A percentile compares a stretch with the other conserved stretches of the same genome.
These are phyloP conservation scores for Trypanosoma theileri DNA, from an alignment of 208 protist species.

Conservation along the genomic window DNA sequence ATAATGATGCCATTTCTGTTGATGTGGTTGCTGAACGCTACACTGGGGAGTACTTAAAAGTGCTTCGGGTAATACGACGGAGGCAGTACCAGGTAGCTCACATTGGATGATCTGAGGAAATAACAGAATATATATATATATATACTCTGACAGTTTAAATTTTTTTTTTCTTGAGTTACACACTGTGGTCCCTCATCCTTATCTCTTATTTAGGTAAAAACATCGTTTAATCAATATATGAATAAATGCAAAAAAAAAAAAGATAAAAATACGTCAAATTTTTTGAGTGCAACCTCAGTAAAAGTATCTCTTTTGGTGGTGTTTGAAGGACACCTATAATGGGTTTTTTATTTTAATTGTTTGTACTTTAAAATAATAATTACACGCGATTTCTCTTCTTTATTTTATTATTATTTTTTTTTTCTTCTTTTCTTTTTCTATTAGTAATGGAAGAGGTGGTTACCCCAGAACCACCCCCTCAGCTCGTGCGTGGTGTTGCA, in stretches of 20 bases:
- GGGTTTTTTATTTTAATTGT: conserved; percentile 4
- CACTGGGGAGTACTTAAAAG: conserved; percentile 80
- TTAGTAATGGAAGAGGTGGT: conserved; percentile 56
- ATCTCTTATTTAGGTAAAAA: no score
- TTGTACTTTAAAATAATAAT: not conserved
- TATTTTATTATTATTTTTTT: conserved; percentile 10
- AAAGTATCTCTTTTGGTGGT: no score
- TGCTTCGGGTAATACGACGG: conserved; percentile 50
- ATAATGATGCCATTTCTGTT: conserved; percentile 18
- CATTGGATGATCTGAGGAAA: no score
- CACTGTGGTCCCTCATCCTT: no score
- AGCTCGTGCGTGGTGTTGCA: conserved; percentile 44
- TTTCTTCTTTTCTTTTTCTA: conserved; percentile 6
- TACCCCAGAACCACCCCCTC: conserved; percentile 37
- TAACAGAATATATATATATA: no score
- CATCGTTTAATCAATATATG: no score
- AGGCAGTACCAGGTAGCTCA: no score
- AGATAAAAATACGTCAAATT: no score
- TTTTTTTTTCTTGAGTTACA: no score
- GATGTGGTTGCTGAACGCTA: conserved; percentile 61
- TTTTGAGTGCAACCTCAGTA: no score
- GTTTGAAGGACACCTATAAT: not conserved
- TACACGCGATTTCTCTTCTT: not conserved
- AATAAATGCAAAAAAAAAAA: no score
- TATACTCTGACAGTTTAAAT: no score